Evolutionary conservation across 345 rosid species (phyloP), one percentile per base, ranked within the genome.

Genomic region (Theobroma cacao): DNA sequence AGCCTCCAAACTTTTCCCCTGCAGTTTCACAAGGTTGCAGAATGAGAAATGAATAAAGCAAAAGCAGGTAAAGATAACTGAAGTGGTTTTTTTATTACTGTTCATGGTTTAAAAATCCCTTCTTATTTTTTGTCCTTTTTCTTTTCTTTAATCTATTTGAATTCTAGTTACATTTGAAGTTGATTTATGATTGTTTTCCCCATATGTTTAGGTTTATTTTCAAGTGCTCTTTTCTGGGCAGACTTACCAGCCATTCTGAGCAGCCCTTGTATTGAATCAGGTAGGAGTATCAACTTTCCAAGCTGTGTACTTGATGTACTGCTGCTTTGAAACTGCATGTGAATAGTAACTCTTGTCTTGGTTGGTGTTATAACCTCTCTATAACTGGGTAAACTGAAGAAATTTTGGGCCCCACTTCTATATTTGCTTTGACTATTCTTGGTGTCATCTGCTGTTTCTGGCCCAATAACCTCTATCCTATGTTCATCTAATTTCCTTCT

Each of bases 1-100:
- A 69, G 76, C 88, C 88, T 85, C 91, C 93, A 78, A 86, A 91
- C 89, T 89, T 95, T 77, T 92, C 90, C 81, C 99, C 95, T 95
- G 92, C 91, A 89, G 86, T 80, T 77, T 75, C 72, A 85, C 77
- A 85, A 87, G 79, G 70, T 75, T 75, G 74, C 34, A 72, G 50
- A 59, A 72, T 87, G 81, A 86, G 81, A 80, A 74, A 80, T 66
- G 62, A 77, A 50, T 76, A 45, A 81, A 76, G 77, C 72, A 77
- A 48, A 59, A 67, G 45, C 70, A 77, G 66, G 79, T 74, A 68
- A 66, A 75, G 55, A 76, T 64, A 34, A 65, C 40, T 59, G 5
- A 59, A 47, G 65, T 61, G 10, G 50, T 47, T 38, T 63, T 43
- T 30, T 65, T 60, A 50, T 72, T 62, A 61, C 50, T 74, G 13